Evolutionary conservation across 441 rosid genomes (phyloP), one percentile per base, ranked within the genome.

Genomic region (Erysimum cheiri): DNA sequence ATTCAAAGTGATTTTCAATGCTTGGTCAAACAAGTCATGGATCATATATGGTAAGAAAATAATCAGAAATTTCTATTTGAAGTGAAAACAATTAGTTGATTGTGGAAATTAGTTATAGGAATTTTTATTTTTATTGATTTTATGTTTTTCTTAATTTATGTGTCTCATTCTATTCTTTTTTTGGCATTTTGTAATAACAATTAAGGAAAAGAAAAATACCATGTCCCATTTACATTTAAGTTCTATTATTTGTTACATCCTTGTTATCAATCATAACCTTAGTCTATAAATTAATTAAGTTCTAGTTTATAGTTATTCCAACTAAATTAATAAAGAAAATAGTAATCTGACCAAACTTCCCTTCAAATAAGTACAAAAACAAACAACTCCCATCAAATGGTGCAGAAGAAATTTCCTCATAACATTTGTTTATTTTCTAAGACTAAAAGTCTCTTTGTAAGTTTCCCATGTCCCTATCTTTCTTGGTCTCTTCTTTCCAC

Each of bases 381-480:
- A 19, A 41, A 36, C 29, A 61, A 60, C 50, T 54, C 46, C 49
- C 40, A 55, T 46, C 8, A 41, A 56, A 37, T 17, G 31, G 44
- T 48, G 40, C 13, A 26, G 4, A 55, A 55, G 78, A 74, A 74
- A 74, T 54, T 74, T 74, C 74, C 54, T 53, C 53, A 15, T 5
- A 11, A 15, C 13, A 14, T 32, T 9, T 6, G 9, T n/a, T 64
- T 47, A 9, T 17, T 48, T 72, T 54, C 11, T 28, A 3, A 64
- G 36, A 54, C 24, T 6, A 57, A 43, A 58, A n/a, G 49, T 53
- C 49, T 67, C 3, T 67, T 26, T 28, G 78, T 73, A 50, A 74
- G 69, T 67, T 74, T 60, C 63, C 50, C 8, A 11, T 59, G 49
- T 66, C 37, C 15, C 31, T 66, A 49, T 49, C 71, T 13, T 56